Conservation (phyloP, 2,329 filamentous ascomycete species). For the Lasiodiplodia citricola region DNA sequence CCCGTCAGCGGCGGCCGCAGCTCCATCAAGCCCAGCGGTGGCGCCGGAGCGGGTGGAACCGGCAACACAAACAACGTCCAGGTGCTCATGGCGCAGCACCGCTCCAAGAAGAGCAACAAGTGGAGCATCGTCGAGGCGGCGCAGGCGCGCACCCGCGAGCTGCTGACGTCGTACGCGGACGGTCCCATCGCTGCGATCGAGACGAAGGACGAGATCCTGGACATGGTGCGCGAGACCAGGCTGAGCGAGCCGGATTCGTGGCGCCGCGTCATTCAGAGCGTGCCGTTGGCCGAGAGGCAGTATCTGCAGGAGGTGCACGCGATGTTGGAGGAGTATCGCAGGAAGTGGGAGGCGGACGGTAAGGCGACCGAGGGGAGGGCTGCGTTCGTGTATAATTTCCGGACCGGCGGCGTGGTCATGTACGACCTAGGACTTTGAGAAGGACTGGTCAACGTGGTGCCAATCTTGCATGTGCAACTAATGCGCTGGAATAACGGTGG, state of each 20-base stretch:
- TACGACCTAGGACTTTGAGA: conserved; percentile 69
- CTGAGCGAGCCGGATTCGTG: conserved; percentile 84
- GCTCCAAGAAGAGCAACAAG: conserved; percentile 90
- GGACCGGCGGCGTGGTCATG: conserved; percentile 81
- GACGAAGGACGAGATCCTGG: conserved; percentile 81
- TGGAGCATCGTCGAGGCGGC: conserved; percentile 82
- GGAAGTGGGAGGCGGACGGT: conserved; percentile 57
- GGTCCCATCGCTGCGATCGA: conserved; percentile 83
- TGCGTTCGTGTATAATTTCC: conserved; percentile 90
- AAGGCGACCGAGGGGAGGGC: conserved; percentile 59
- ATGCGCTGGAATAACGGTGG: neutral
- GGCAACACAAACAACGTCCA: conserved; percentile 67
- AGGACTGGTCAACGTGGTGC: neutral
- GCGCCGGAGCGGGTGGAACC: conserved; percentile 8
- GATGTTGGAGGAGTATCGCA: conserved; percentile 68
- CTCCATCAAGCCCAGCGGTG: conserved; percentile 32
- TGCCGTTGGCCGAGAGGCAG: conserved; percentile 76
- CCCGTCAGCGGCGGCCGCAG: conserved; percentile 23
- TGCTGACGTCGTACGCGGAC: conserved; percentile 74
- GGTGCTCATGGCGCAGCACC: conserved; percentile 81
- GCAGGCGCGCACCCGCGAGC: conserved; percentile 60
- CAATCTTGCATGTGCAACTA: no score
- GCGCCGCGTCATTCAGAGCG: conserved; percentile 78
- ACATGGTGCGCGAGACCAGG: conserved; percentile 73
- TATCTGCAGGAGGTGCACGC: conserved; percentile 85